Base-by-base conservation (phyloP, 352 stramenopile species). In the Phytopythium ostracodes region DNA sequence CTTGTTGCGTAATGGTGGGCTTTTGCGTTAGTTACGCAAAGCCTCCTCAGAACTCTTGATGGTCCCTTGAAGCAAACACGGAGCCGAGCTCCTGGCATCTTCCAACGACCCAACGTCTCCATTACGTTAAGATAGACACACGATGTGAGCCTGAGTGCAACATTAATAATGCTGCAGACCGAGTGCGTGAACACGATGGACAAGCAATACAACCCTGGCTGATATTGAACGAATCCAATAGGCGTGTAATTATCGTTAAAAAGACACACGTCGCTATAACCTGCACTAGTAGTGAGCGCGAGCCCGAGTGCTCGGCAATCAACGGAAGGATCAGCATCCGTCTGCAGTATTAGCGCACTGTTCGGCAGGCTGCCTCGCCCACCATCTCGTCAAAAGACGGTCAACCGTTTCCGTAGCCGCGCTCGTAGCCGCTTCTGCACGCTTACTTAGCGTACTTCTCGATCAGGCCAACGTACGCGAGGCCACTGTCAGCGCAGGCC, bases 401-500 rank as follows among this genome's bases (percentile, higher is more conserved):
- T 10, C 10, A 10, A 38, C 46, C 25, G 50, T 38, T 18, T 4
- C 0, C n/a, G 36, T 33, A 18, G 54, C 38, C 52, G n/a, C n/a
- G n/a, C n/a, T n/a, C n/a, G n/a, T n/a, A n/a, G n/a, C n/a, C n/a
- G n/a, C n/a, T n/a, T n/a, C 20, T 27, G 43, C 7, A 25, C 20
- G 44, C 22, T 73, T 81, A 87, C 42, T 81, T 81, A 61, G 82
- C 71, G 71, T 92, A 93, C 55, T 87, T 89, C 72, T 99, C 96
- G 47, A 99, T 83, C 61, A 99, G 76, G 52, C 87, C 95, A 33
- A 97, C 90, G 75, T 99, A 97, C n/a, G 94, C 96, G 56, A 98
- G 77, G 22, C 97, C 96, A 44, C 97, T 98, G 85, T 99, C 97
- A 40, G 97, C 97, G 68, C 97, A 99, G 9, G 97, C 97, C 4